phyloP scores from a whole-genome alignment of 2,329 filamentous ascomycete genomes.

The Drechslerella coelobrocha region DNA sequence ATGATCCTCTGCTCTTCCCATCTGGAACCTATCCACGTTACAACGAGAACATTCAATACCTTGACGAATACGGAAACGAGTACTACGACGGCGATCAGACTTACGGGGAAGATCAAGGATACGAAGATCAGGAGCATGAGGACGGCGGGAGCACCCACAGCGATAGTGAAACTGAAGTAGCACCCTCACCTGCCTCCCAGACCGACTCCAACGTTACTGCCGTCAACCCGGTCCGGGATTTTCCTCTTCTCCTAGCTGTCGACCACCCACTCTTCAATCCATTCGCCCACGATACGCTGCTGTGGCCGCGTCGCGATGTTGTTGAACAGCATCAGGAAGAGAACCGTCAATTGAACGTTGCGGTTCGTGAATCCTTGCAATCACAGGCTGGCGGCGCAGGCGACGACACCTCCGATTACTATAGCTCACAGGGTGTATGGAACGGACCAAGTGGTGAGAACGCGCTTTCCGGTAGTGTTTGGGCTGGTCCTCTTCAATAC shows the following conservation, averaged over 20 bases:
- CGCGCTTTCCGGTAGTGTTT: too few species aligned
- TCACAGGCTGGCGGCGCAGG: neutral
- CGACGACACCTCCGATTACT: too few species aligned
- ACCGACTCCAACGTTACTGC: slow-evolving; percentile 2
- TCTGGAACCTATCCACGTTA: too few species aligned
- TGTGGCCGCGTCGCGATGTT: slow-evolving; percentile 42
- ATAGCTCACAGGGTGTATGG: too few species aligned
- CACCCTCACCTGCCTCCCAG: neutral
- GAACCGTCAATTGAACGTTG: slow-evolving; percentile 10
- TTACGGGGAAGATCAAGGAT: slow-evolving; percentile 2
- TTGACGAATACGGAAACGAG: neutral
- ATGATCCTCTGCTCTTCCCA: neutral
- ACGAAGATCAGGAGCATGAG: slow-evolving; percentile 11
- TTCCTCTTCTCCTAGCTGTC: slow-evolving; percentile 12
- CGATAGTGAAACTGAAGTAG: slow-evolving; percentile 5
- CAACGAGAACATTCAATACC: neutral
- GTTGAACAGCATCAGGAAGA: slow-evolving; percentile 26
- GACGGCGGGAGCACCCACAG: neutral
- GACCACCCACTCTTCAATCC: slow-evolving; percentile 35
- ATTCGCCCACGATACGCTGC: slow-evolving; percentile 30
- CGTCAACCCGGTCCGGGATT: slow-evolving; percentile 11
- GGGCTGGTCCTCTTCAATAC: too few species aligned
- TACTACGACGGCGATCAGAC: neutral
- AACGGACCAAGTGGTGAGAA: too few species aligned
- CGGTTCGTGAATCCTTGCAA: slow-evolving; percentile 14